Percentiles rank a stretch among this genome's conserved stretches.
Conservation (phyloP, 305 asterid genomes). For the Rubia tinctorum region DNA sequence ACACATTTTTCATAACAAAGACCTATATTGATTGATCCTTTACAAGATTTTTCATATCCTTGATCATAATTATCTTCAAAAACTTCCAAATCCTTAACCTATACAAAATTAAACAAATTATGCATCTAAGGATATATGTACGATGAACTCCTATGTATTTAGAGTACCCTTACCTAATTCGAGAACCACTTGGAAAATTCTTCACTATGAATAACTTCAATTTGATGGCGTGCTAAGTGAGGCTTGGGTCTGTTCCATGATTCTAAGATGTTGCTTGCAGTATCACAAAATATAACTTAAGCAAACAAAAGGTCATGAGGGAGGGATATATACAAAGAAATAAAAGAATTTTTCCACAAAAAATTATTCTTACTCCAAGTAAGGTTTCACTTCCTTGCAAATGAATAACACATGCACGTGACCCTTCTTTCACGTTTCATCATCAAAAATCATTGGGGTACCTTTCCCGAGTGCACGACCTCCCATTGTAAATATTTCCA, state of each 20-base stretch:
- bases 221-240: background rate
- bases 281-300: background rate
- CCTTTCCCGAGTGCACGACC: background rate
- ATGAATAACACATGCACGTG: background rate
- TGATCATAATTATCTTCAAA: too few relatives aligned
- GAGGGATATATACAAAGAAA: too few relatives aligned
- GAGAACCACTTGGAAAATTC: conserved; percentile 15
- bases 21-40: background rate
- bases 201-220: conserved; percentile 18
- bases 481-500: background rate
- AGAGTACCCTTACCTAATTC: conserved; percentile 13
- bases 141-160: too few relatives aligned
- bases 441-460: background rate
- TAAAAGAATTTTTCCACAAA: background rate
- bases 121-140: background rate
- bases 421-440: background rate
- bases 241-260: background rate
- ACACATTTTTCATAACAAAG: background rate
- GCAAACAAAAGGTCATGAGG: too few relatives aligned
- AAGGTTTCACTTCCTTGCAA: background rate
- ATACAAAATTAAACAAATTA: too few relatives aligned
- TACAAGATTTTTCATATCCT: too few relatives aligned
- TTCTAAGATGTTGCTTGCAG: background rate
- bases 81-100: too few relatives aligned
- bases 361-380: background rate